Evolutionary conservation across 768 basidiomycete species (phyloP).

Genomic region (Russula brevipes): DNA sequence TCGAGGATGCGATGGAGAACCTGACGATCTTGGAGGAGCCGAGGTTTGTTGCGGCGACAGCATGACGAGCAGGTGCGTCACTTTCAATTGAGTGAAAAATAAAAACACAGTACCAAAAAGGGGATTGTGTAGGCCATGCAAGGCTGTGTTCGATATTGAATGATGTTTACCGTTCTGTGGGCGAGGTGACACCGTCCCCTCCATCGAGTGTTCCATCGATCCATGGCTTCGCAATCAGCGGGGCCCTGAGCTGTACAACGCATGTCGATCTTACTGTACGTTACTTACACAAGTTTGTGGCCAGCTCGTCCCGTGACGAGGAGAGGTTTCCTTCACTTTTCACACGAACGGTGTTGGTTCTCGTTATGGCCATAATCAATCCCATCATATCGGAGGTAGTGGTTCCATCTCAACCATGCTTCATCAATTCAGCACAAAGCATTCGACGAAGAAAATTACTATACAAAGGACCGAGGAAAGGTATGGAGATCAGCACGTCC

Average conservation of each 20-base stretch:
- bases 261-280: not conserved
- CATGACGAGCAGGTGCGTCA: slow-evolving; percentile 23
- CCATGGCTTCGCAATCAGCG: not conserved
- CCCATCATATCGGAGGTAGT: not conserved
- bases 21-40: slow-evolving; percentile 44
- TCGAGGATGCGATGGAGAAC: slow-evolving; percentile 65
- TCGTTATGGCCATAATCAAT: not conserved
- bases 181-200: not conserved
- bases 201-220: too few relatives aligned
- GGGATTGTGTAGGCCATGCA: not conserved
- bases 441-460: not conserved
- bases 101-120: not conserved
- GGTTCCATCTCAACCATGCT: not conserved
- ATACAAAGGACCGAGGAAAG: not conserved
- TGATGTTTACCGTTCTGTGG: not conserved
- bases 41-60: slow-evolving; percentile 27
- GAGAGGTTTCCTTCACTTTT: too few relatives aligned
- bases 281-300: too few relatives aligned
- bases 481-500: not conserved
- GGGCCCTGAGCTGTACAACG: not conserved
- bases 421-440: not conserved
- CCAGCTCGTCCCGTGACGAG: too few relatives aligned
- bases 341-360: too few relatives aligned
- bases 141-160: not conserved
- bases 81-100: not conserved